Conservation (phyloP, 148 eudicot species). For the Diospyros kaki region DNA sequence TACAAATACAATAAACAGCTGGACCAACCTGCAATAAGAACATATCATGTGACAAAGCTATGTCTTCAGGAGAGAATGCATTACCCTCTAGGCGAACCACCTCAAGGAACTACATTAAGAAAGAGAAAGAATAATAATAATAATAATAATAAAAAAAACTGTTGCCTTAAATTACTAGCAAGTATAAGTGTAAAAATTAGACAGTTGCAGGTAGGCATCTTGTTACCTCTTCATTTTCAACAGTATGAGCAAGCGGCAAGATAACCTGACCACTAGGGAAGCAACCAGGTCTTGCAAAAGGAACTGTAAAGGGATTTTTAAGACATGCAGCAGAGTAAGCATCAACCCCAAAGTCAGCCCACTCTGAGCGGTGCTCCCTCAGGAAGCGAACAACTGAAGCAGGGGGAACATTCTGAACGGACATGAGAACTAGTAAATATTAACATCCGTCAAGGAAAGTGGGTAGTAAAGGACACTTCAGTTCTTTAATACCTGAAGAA, state of each 20-base stretch:
- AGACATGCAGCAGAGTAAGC: slow-evolving; percentile 58
- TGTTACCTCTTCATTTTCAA: slow-evolving; percentile 56
- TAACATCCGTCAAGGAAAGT: background rate
- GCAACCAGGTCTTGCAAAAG: slow-evolving; percentile 46
- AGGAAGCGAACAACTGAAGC: background rate
- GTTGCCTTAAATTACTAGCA: background rate
- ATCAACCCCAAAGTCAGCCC: slow-evolving; percentile 62
- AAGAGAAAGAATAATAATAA: background rate
- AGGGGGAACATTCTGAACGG: slow-evolving; percentile 4
- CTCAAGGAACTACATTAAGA: slow-evolving; percentile 34
- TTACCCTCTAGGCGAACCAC: slow-evolving; percentile 52
- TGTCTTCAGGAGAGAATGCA: slow-evolving; percentile 47
- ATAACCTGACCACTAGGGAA: slow-evolving; percentile 51
- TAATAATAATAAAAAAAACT: background rate
- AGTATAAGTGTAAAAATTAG: background rate
- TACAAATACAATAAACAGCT: background rate
- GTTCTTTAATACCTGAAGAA: no score
- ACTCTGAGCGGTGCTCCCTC: slow-evolving; percentile 34
- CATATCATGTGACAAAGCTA: slow-evolving; percentile 43
- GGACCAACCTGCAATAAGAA: slow-evolving; percentile 44
- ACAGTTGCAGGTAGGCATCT: background rate
- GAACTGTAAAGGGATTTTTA: slow-evolving; percentile 46
- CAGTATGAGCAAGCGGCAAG: slow-evolving; percentile 52
- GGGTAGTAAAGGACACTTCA: no score
- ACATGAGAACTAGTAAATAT: background rate